Evolutionary conservation across 2,329 filamentous ascomycete genomes (phyloP).

Genomic region (Arthrobotrys megalospora): DNA sequence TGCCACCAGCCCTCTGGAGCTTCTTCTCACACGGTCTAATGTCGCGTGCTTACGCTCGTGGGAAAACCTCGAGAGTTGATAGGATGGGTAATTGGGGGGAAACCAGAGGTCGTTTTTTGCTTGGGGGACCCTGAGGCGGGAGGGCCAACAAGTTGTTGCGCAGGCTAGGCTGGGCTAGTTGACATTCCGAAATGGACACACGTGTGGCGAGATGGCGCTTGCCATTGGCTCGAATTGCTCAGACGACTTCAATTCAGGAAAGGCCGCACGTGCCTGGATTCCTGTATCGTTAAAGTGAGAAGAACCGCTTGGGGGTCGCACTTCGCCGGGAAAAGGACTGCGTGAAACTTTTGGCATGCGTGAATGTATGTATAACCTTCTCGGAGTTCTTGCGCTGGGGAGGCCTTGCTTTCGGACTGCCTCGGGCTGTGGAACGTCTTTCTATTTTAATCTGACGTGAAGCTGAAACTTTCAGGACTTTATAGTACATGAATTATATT

Average conservation of each 20-base stretch:
- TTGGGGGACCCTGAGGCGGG: constrained; percentile 40
- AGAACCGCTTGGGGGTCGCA: constrained; percentile 45
- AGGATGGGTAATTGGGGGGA: constrained; percentile 59
- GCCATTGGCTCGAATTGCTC: constrained; percentile 53
- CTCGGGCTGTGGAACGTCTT: constrained; percentile 31
- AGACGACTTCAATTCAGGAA: constrained; percentile 56
- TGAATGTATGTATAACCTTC: constrained; percentile 5
- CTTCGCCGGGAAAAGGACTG: constrained; percentile 42
- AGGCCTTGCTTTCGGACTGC: constrained; percentile 27
- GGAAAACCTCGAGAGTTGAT: constrained; percentile 55
- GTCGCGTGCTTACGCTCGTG: constrained; percentile 61
- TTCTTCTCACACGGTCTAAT: constrained; percentile 53
- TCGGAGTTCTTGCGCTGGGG: constrained; percentile 20
- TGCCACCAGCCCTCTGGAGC: constrained; percentile 29
- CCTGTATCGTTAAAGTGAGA: constrained; percentile 39
- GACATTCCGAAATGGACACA: constrained; percentile 54
- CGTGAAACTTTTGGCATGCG: constrained; percentile 31
- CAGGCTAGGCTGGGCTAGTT: background rate
- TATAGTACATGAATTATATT: constrained; percentile 26
- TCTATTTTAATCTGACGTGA: constrained; percentile 55
- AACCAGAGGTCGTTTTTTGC: constrained; percentile 35
- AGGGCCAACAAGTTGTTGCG: constrained; percentile 40
- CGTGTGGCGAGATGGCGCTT: constrained; percentile 52
- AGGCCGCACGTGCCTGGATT: constrained; percentile 60
- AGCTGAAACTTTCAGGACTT: constrained; percentile 40